A percentile compares a stretch with the other conserved stretches of the same genome.
Conservation (phyloP, 2,329 filamentous ascomycete genomes). For the Scorias spongiosa region DNA sequence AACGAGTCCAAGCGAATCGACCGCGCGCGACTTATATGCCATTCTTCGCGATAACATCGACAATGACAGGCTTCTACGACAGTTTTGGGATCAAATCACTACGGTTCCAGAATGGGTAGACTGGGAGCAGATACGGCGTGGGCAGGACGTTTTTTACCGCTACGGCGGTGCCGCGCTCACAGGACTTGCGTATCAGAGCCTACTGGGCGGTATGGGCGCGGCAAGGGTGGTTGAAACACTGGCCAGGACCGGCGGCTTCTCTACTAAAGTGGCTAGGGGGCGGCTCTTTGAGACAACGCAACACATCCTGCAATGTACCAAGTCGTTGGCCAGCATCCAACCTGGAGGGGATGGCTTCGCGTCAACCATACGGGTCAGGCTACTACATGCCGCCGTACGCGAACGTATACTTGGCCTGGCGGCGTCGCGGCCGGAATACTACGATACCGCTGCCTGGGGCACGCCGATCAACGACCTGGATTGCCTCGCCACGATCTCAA, state of each 20-base stretch:
- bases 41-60: slow-evolving; percentile 44
- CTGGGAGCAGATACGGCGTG: slow-evolving; percentile 60
- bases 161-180: slow-evolving; percentile 55
- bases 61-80: slow-evolving; percentile 38
- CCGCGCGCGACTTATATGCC: slow-evolving; percentile 45
- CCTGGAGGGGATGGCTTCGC: slow-evolving; percentile 52
- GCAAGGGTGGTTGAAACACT: slow-evolving; percentile 59
- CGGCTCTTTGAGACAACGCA: slow-evolving; percentile 61
- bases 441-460: slow-evolving; percentile 42
- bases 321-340: slow-evolving; percentile 47
- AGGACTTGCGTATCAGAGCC: slow-evolving; percentile 47
- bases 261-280: slow-evolving; percentile 48
- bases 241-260: slow-evolving; percentile 59
- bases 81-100: slow-evolving; percentile 53
- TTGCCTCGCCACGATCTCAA: slow-evolving; percentile 53
- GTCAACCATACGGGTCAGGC: slow-evolving; percentile 50
- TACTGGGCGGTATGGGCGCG: slow-evolving; percentile 59
- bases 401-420: slow-evolving; percentile 47
- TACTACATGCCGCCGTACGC: slow-evolving; percentile 54
- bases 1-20: slow-evolving; percentile 5
- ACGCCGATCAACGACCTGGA: slow-evolving; percentile 65
- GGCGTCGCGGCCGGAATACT: slow-evolving; percentile 44
- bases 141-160: slow-evolving; percentile 63
- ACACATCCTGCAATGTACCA: slow-evolving; percentile 57
- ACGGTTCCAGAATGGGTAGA: slow-evolving; percentile 61